phyloP scores from a whole-genome alignment of 1,284 basidiomycete genomes.

The Ustilago nuda region DNA sequence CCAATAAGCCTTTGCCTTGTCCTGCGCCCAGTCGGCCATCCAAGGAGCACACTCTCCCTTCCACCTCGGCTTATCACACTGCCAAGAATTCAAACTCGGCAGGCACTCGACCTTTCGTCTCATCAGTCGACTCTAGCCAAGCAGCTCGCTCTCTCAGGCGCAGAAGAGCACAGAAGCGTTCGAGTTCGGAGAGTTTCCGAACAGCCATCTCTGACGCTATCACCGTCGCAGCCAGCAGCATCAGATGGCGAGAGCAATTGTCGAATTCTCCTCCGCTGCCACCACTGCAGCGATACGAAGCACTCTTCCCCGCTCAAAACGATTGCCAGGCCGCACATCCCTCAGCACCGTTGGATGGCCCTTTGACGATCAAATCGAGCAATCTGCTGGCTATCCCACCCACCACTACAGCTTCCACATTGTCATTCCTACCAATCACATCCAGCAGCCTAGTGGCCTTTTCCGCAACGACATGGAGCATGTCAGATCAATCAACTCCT shows the following conservation, averaged over 20 bases:
- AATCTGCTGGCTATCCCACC: conserved; percentile 10
- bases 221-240: conserved; percentile 25
- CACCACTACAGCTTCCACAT: conserved; percentile 15
- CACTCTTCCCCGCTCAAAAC: conserved; percentile 25
- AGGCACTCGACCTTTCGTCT: conserved; percentile 24
- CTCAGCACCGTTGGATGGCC: not conserved
- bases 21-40: conserved; percentile 39
- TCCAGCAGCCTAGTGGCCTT: conserved; percentile 29
- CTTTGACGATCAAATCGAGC: conserved; percentile 1
- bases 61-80: conserved; percentile 27
- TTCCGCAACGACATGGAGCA: conserved; percentile 38
- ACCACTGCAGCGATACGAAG: conserved; percentile 37
- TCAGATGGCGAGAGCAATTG: conserved; percentile 16
- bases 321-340: conserved; percentile 14
- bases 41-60: conserved; percentile 27
- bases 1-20: conserved; percentile 43
- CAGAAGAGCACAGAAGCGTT: conserved; percentile 27
- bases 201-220: conserved; percentile 41
- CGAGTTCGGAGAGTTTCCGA: conserved; percentile 41
- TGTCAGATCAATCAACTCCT: conserved; percentile 44
- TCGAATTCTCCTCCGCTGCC: conserved; percentile 30
- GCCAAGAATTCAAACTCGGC: conserved; percentile 19
- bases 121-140: conserved; percentile 37
- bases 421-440: conserved; percentile 30
- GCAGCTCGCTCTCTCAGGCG: conserved; percentile 25